Base-by-base conservation (phyloP, 768 basidiomycete genomes). In the Coprinellus aureogranulatus region DNA sequence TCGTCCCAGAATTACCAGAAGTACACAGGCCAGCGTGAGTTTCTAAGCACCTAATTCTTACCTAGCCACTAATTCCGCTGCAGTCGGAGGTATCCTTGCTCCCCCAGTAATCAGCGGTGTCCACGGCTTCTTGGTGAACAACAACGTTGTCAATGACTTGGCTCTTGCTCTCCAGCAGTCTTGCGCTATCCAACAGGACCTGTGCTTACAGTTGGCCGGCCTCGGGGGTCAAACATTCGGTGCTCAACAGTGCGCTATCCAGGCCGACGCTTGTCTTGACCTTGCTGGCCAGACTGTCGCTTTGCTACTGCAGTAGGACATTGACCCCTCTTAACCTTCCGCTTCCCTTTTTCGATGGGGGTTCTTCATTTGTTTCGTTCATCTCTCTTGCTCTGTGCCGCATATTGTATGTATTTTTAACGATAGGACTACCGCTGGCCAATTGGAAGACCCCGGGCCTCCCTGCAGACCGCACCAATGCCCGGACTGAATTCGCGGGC, bases 161-260 rank as follows among this genome's bases (percentile, higher is more conserved):
- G 67, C 67, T 30, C 79, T 77, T 40, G 83, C 84, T 18, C 72
- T 85, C 30, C 80, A 79, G 22, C 79, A 84, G 28, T 81, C 81
- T 1, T 86, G 85, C 69, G 81, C 82, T 61, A 75, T 81, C 39
- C 82, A 85, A 67, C 77, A 83, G 65, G 85, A 84, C 69, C 56
- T 67, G 31, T 86, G 84, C 60, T n/a, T n/a, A n/a, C n/a, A n/a
- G n/a, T n/a, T n/a, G n/a, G n/a, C n/a, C n/a, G n/a, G n/a, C n/a
- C n/a, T n/a, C n/a, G n/a, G n/a, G n/a, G n/a, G n/a, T n/a, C n/a
- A n/a, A n/a, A n/a, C n/a, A n/a, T n/a, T n/a, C n/a, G n/a, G n/a
- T n/a, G n/a, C n/a, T n/a, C 8, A 34, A 6, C 6, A 34, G 59
- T 75, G 74, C 57, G 74, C 75, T 55, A 60, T 66, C 53, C 77